Evolutionary conservation across 2,329 filamentous ascomycete species (phyloP).

Genomic region (Colletotrichum tabaci): DNA sequence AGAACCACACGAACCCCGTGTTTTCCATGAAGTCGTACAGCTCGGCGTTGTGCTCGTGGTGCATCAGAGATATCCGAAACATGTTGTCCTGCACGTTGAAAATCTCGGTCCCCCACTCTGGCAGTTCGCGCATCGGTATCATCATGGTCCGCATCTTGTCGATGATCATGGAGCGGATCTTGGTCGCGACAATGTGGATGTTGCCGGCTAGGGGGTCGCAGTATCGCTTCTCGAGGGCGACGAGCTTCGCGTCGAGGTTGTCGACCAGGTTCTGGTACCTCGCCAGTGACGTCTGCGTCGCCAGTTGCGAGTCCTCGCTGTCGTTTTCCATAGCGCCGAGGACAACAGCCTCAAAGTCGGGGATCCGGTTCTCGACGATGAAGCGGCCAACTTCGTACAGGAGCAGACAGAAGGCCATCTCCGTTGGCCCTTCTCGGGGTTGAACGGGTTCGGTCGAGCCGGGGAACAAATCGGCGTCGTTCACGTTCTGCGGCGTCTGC

Average conservation of each 20-base stretch:
- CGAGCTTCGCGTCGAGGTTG: constrained; percentile 59
- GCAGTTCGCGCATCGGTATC: constrained; percentile 61
- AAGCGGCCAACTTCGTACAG: constrained; percentile 66
- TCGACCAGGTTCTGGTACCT: constrained; percentile 60
- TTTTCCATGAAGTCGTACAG: constrained; percentile 60
- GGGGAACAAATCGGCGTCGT: constrained; percentile 71
- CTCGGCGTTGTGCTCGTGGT: constrained; percentile 62
- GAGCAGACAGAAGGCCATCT: constrained; percentile 72
- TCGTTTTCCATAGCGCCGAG: constrained; percentile 55
- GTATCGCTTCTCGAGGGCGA: constrained; percentile 63
- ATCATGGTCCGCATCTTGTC: constrained; percentile 65
- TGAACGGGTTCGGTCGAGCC: constrained; percentile 66
- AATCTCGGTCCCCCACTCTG: constrained; percentile 66
- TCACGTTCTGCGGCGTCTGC: constrained; percentile 69
- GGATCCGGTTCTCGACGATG: constrained; percentile 57
- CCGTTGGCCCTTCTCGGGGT: constrained; percentile 70
- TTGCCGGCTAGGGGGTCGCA: constrained; percentile 67
- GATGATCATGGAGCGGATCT: constrained; percentile 63
- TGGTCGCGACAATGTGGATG: constrained; percentile 66
- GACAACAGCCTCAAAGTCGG: constrained; percentile 60
- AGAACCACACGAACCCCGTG: constrained; percentile 69
- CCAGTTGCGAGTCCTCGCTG: constrained; percentile 63
- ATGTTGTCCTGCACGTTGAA: constrained; percentile 66
- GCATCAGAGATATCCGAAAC: constrained; percentile 67
- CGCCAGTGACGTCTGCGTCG: constrained; percentile 57